These are phyloP conservation scores for Aschersonia sp. DNA, from an alignment of 2,329 filamentous ascomycete species.

Conservation along the genomic window DNA sequence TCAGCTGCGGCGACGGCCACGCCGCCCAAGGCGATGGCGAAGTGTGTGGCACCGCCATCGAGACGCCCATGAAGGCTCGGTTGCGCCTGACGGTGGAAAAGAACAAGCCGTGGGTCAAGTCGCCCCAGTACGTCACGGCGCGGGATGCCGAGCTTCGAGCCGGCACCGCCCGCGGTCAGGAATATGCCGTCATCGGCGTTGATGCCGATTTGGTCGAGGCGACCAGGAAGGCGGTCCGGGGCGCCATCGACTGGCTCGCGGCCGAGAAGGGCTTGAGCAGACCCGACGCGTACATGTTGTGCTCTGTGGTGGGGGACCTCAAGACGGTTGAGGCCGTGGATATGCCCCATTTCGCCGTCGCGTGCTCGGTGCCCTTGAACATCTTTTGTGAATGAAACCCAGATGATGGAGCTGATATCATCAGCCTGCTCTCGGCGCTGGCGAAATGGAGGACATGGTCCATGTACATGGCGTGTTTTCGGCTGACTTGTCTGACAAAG, in stretches of 20 bases:
- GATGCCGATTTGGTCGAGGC: constrained; percentile 31
- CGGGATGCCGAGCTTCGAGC: constrained; percentile 5
- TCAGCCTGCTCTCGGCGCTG: too few species aligned
- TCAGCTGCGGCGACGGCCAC: constrained; percentile 40
- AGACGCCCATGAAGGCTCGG: constrained; percentile 34
- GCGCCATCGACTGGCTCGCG: constrained; percentile 33
- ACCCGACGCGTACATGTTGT: constrained; percentile 36
- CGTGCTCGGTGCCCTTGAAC: constrained; percentile 31
- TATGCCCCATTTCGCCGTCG: constrained; percentile 37
- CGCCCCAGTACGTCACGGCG: constrained; percentile 31
- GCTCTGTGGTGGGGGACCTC: constrained; percentile 32
- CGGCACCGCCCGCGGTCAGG: constrained; percentile 13
- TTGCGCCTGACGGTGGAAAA: constrained; percentile 33
- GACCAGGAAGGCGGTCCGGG: constrained; percentile 29
- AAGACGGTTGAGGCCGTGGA: constrained; percentile 38
- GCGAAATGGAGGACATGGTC: too few species aligned
- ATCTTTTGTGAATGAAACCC: constrained; percentile 20
- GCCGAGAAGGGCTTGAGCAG: constrained; percentile 28
- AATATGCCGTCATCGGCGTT: constrained; percentile 32
- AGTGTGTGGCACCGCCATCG: constrained; percentile 40
- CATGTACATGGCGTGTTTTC: too few species aligned
- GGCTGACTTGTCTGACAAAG: too few species aligned
- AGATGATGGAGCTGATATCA: not conserved
- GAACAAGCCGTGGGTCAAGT: constrained; percentile 27
- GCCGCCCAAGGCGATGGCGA: constrained; percentile 40